phyloP scores from a whole-genome alignment of 805 yeast species.

The Millerago galiae region DNA sequence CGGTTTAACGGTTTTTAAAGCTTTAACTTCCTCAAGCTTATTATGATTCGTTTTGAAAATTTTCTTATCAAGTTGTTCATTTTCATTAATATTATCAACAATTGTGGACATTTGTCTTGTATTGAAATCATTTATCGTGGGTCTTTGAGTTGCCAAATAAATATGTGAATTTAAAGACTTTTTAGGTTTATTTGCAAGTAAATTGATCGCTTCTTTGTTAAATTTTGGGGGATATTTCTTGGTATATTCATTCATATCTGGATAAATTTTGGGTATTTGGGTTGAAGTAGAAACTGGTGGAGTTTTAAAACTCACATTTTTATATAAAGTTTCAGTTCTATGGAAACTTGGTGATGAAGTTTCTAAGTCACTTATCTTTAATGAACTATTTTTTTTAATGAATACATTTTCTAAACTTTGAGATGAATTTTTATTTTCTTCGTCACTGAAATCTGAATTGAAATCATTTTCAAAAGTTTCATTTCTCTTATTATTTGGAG shows the following conservation, averaged over 20 bases:
- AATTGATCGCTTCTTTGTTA: background rate
- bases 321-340: constrained; percentile 15
- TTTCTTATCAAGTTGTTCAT: background rate
- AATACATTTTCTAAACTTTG: background rate
- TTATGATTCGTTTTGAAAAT: background rate
- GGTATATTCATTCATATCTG: background rate
- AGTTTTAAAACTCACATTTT: background rate
- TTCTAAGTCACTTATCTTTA: constrained; percentile 16
- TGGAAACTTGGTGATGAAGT: constrained; percentile 25
- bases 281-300: background rate
- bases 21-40: constrained; percentile 5
- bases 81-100: constrained; percentile 2
- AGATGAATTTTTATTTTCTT: background rate
- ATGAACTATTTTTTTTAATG: background rate
- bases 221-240: background rate
- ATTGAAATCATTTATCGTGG: constrained; percentile 6
- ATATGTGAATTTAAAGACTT: constrained; percentile 11
- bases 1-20: constrained; percentile 19
- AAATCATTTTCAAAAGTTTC: constrained; percentile 1
- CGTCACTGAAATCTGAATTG: constrained; percentile 2
- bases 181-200: no score
- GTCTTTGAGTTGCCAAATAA: constrained; percentile 27
- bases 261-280: background rate
- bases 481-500: background rate
- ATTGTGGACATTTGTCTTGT: constrained; percentile 2